phyloP scores from a whole-genome alignment of 352 stramenopile species.

The Phytophthora tubulina region DNA sequence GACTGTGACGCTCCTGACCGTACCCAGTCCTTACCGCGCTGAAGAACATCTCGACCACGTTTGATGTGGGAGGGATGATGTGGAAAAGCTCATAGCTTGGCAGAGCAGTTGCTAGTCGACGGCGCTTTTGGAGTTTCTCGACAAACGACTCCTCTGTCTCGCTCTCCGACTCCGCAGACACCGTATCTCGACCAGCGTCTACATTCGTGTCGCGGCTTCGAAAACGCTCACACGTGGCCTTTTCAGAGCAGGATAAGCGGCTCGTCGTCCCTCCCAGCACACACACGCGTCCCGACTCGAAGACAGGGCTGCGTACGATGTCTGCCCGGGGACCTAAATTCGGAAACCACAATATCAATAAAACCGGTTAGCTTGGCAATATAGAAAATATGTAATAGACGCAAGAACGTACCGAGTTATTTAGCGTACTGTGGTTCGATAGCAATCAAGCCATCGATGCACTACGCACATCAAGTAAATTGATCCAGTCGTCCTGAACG shows the following conservation, averaged over 20 bases:
- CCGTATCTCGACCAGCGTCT: not conserved
- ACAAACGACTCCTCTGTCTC: not conserved
- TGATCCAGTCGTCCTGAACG: too few relatives aligned
- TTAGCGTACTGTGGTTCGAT: too few relatives aligned
- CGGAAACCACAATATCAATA: too few relatives aligned
- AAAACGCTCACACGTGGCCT: not conserved
- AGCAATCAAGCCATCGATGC: too few relatives aligned
- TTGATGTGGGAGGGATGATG: not conserved
- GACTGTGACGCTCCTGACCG: not conserved
- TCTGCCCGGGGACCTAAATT: not conserved
- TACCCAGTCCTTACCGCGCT: conserved; percentile 6
- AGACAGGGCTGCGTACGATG: conserved; percentile 39
- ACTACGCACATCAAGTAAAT: too few relatives aligned
- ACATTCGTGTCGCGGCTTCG: not conserved
- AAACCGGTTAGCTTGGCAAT: not conserved
- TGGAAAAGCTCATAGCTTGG: not conserved
- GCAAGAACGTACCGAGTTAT: too few relatives aligned
- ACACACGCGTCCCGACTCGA: conserved; percentile 10
- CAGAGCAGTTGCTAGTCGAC: not conserved
- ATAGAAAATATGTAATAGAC: not conserved
- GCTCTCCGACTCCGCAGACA: not conserved
- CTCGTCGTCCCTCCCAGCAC: not conserved
- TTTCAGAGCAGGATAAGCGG: not conserved
- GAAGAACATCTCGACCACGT: conserved; percentile 5
- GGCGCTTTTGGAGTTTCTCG: conserved; percentile 7